Percentiles rank a stretch among this genome's conserved stretches.
Evolutionary conservation across 495 filamentous ascomycete genomes (phyloP).

Genomic region (Articulospora tetracladia): DNA sequence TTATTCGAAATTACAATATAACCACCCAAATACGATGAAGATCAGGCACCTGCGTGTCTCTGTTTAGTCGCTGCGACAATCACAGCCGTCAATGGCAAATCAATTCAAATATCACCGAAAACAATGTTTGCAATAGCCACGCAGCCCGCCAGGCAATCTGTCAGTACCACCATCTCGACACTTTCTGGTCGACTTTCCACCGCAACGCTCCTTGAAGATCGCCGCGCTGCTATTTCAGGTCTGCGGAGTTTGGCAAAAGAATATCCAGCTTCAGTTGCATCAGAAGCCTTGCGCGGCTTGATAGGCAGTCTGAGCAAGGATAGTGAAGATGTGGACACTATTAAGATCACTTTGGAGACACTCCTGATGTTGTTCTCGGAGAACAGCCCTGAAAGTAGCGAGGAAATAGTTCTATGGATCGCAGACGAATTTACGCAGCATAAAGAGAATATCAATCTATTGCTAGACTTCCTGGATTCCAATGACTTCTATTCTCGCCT

Average conservation of each 20-base stretch:
- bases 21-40: background rate
- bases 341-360: conserved; percentile 91
- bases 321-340: conserved; percentile 92
- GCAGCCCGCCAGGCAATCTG: conserved; percentile 93
- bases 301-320: conserved; percentile 84
- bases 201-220: conserved; percentile 88
- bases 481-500: conserved; percentile 90
- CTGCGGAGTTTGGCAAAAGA: conserved; percentile 93
- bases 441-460: conserved; percentile 93
- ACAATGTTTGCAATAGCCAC: conserved; percentile 87
- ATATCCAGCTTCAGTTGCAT: conserved; percentile 95
- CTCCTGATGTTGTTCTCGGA: conserved; percentile 83
- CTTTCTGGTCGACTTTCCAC: conserved; percentile 81
- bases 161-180: conserved; percentile 86
- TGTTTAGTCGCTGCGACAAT: background rate
- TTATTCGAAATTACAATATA: background rate
- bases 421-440: conserved; percentile 98
- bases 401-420: conserved; percentile 94
- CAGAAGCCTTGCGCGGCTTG: conserved; percentile 78
- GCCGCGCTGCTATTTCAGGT: conserved; percentile 87
- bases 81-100: background rate
- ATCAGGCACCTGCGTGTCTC: background rate
- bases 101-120: background rate
- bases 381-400: conserved; percentile 82
- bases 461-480: conserved; percentile 84